Evolutionary conservation across 768 basidiomycete species (phyloP), one percentile per base, ranked within the genome.

Genomic region (Mycena pura): DNA sequence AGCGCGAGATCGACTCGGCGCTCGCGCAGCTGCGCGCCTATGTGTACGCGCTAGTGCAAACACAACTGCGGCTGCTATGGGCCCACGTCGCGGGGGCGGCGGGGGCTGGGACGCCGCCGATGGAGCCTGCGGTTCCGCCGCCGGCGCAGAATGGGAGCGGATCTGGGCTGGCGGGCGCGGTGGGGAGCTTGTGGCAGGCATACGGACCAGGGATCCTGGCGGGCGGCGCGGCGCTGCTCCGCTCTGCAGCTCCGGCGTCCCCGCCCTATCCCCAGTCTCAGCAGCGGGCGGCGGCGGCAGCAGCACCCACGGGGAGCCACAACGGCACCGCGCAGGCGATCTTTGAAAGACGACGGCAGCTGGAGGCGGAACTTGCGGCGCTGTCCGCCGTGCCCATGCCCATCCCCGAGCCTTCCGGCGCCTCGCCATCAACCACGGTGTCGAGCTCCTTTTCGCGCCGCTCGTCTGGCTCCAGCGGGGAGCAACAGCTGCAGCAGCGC

Each of bases 1-100:
- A 98, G 74, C 68, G 78, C 1, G 87, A 94, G 71, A 96, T 98
- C 71, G 95, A 98, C 72, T 84, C 85, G 14, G 80, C 89, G 6
- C 84, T 97, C 38, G 87, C 89, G 3, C 82, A 86, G 50, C 73
- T 88, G 65, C 86, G 88, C 69, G 76, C 77, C 5, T 80, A 81
- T 15, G 71, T 85, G 10, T 91, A 89, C 73, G 65, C 78, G 13
- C 90, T 88, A 70, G 55, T 93, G 6, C 91, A 91, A 67, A 82
- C 85, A 28, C 83, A 85, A 9, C 69, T 89, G 11, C 80, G 86
- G 51, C 79, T 81, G 8, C 64, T 90, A 3, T 93, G 92, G 93
- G 87, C 84, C 43, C 80, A 86, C 27, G 72, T 90, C 51, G 72
- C 85, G 1, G 44, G 19, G 22, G 24, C 19, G 11, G 44, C 27